These are phyloP conservation scores for Osmanthus fragrans DNA, from an alignment of 257 asterid genomes.

Conservation along the genomic window DNA sequence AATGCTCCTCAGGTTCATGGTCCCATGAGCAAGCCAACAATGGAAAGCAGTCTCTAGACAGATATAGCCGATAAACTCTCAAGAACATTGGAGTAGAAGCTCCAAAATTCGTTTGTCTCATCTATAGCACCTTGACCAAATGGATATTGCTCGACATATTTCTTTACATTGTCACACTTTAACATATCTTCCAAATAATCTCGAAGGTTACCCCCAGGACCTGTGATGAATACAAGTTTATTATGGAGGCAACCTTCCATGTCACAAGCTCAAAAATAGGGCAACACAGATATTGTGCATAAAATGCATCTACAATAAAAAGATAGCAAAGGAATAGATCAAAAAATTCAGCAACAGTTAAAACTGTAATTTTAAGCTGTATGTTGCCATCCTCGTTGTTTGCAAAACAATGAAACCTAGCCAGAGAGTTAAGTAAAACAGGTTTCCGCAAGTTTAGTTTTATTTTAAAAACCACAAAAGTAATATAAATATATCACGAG, in stretches of 20 bases:
- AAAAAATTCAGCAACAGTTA: background rate
- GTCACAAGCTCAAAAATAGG: slow-evolving; percentile 12
- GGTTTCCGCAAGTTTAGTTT: background rate
- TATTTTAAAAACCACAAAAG: background rate
- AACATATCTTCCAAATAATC: slow-evolving; percentile 70
- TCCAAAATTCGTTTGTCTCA: slow-evolving; percentile 52
- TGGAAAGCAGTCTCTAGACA: background rate
- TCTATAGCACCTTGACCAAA: slow-evolving; percentile 73
- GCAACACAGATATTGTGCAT: background rate
- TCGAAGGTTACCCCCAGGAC: slow-evolving; percentile 77
- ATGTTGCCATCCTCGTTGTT: background rate
- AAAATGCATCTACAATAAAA: background rate
- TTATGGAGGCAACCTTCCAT: background rate
- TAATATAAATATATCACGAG: background rate
- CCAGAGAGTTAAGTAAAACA: background rate
- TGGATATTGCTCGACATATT: slow-evolving; percentile 64
- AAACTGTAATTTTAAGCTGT: background rate
- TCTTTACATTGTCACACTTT: slow-evolving; percentile 45
- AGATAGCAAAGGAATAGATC: background rate
- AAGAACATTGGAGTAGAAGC: slow-evolving; percentile 64
- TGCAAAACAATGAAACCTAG: background rate
- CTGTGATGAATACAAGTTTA: slow-evolving; percentile 27
- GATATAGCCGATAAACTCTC: slow-evolving; percentile 19
- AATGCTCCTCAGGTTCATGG: background rate
- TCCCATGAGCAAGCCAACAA: background rate